Percentiles rank a stretch among this genome's conserved stretches.
Evolutionary conservation across 305 asterid species (phyloP).

Genomic region (Fraxinus sp.): DNA sequence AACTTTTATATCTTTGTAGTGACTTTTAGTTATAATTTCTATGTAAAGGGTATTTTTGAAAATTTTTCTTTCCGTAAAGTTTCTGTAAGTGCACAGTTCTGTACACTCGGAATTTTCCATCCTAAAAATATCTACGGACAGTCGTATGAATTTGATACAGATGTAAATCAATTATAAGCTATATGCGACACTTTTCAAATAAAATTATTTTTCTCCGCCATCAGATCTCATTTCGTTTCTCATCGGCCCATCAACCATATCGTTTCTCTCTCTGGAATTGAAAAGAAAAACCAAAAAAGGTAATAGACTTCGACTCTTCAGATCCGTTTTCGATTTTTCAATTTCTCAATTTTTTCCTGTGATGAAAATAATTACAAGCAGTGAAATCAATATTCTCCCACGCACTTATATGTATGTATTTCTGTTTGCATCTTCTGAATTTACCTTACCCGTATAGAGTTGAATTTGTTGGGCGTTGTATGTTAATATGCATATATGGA

Average conservation of each 20-base stretch:
- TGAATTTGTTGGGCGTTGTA: not conserved
- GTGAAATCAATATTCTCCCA: constrained; percentile 4
- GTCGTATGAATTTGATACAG: not conserved
- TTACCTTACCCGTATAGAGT: not conserved
- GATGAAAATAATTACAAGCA: not conserved
- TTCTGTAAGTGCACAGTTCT: no score
- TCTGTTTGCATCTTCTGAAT: constrained; percentile 16
- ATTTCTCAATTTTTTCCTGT: not conserved
- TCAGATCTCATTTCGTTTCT: constrained; percentile 28
- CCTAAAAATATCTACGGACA: no score
- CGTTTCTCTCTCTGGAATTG: constrained; percentile 26
- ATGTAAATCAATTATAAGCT: not conserved
- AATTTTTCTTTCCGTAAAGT: no score
- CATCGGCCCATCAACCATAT: constrained; percentile 15
- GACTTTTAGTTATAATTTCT: no score
- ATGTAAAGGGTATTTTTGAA: no score
- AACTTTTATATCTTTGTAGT: no score
- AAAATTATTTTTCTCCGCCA: constrained; percentile 15
- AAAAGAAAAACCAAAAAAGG: constrained; percentile 25
- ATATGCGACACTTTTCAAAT: not conserved
- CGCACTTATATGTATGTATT: not conserved
- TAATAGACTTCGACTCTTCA: constrained; percentile 27
- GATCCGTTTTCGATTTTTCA: constrained; percentile 37
- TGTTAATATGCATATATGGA: not conserved
- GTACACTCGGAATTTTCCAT: no score